Evolutionary conservation across 495 filamentous ascomycete species (phyloP).

Genomic region (Neurospora pannonica): DNA sequence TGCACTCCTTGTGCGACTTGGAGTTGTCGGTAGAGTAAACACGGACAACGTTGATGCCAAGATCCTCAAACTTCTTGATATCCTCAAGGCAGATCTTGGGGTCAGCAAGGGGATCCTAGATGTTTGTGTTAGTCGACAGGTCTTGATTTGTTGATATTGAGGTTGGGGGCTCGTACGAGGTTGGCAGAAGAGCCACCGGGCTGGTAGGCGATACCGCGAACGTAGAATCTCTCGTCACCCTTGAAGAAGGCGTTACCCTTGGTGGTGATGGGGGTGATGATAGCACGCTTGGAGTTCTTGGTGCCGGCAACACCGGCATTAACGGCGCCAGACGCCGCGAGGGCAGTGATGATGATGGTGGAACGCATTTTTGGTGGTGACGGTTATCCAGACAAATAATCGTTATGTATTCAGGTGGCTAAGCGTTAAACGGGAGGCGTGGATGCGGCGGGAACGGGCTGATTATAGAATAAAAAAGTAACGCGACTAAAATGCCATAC

Average conservation of each 20-base stretch:
- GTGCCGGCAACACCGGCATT: constrained; percentile 44
- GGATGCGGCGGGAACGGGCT: neutral
- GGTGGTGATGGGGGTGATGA: constrained; percentile 30
- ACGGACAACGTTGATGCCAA: constrained; percentile 87
- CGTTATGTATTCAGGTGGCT: neutral
- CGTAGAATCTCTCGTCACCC: constrained; percentile 77
- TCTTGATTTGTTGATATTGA: neutral
- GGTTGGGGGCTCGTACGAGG: constrained; percentile 25
- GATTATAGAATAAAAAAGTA: neutral
- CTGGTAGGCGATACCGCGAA: constrained; percentile 94
- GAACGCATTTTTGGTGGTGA: constrained; percentile 44
- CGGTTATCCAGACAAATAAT: neutral
- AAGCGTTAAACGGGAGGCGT: neutral
- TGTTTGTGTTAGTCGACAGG: neutral
- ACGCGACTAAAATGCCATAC: constrained; percentile 13
- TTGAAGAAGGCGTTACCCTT: constrained; percentile 70
- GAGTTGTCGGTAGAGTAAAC: constrained; percentile 94
- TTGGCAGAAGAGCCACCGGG: constrained; percentile 62
- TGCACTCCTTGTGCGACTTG: constrained; percentile 72
- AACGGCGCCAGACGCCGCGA: constrained; percentile 47
- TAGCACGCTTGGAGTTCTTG: constrained; percentile 43
- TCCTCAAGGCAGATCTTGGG: constrained; percentile 66
- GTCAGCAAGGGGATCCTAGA: constrained; percentile 74
- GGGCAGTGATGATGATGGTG: constrained; percentile 33
- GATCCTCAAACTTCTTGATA: constrained; percentile 71